A percentile compares a stretch with the other conserved stretches of the same genome.
Conservation (phyloP, 495 filamentous ascomycete genomes). For the Penicillium mononematosum region DNA sequence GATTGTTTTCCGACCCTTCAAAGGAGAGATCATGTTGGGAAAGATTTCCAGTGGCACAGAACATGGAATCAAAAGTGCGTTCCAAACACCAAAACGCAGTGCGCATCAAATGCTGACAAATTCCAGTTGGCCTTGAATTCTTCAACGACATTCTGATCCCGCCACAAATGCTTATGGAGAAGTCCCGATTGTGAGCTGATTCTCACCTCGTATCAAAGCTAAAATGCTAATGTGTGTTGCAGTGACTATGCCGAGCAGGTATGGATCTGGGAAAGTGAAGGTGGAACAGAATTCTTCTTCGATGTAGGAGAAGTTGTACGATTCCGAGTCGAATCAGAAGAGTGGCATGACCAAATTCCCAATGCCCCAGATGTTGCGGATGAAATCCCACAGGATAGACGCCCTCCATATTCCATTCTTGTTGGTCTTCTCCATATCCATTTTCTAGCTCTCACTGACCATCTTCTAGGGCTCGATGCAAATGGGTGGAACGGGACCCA, state of each 20-base stretch:
- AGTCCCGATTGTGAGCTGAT: constrained; percentile 65
- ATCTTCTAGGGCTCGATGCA: constrained; percentile 50
- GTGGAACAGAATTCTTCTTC: constrained; percentile 71
- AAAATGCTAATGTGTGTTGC: constrained; percentile 26
- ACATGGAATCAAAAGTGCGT: constrained; percentile 72
- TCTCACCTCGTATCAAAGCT: not conserved
- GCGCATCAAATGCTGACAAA: constrained; percentile 4
- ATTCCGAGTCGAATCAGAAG: constrained; percentile 77
- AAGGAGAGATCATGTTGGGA: constrained; percentile 82
- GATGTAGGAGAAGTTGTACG: constrained; percentile 86
- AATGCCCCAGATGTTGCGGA: constrained; percentile 56
- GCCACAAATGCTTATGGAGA: constrained; percentile 63
- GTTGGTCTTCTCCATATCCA: constrained; percentile 40
- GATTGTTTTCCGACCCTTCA: constrained; percentile 92
- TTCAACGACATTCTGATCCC: constrained; percentile 89
- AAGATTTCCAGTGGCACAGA: constrained; percentile 69
- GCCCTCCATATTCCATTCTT: constrained; percentile 66
- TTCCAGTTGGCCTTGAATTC: constrained; percentile 75
- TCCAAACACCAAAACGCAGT: not conserved
- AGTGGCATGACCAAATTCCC: constrained; percentile 85
- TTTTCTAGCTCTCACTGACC: not conserved
- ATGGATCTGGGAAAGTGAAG: constrained; percentile 77
- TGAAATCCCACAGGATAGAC: constrained; percentile 49
- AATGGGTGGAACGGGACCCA: constrained; percentile 49
- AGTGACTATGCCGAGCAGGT: constrained; percentile 69